Conservation (phyloP, 306 rosid genomes). For the Vicia villosa region DNA sequence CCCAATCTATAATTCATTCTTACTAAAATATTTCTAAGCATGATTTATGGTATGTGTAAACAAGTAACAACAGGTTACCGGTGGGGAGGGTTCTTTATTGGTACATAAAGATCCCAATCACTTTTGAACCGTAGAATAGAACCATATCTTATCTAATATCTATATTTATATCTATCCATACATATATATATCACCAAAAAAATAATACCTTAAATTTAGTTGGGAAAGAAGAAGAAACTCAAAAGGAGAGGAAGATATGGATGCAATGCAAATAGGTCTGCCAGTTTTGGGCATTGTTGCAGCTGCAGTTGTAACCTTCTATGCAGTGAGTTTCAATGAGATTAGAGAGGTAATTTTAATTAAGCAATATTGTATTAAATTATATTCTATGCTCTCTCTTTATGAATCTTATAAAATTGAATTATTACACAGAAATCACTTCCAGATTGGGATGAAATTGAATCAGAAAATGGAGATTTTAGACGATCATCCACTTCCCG, state of each 20-base stretch:
- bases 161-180: constrained; percentile 1
- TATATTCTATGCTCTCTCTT: background rate
- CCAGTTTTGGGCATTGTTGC: constrained; percentile 70
- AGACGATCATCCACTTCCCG: constrained; percentile 58
- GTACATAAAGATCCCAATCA: no score
- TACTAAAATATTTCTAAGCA: no score
- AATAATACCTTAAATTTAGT: background rate
- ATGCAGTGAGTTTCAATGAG: constrained; percentile 73
- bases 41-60: no score
- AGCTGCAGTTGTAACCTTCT: constrained; percentile 75
- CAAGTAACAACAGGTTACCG: no score
- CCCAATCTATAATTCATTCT: no score
- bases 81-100: no score
- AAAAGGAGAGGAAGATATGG: constrained; percentile 37
- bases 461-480: constrained; percentile 51
- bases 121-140: background rate
- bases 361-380: background rate
- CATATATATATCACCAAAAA: background rate
- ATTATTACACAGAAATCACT: constrained; percentile 65
- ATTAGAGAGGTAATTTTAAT: constrained; percentile 57
- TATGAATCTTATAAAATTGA: background rate
- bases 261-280: constrained; percentile 58
- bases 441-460: constrained; percentile 52
- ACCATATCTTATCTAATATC: constrained; percentile 29
- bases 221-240: background rate